phyloP scores from a whole-genome alignment of 2,329 filamentous ascomycete genomes.

The Endoconidiophora laricicola region DNA sequence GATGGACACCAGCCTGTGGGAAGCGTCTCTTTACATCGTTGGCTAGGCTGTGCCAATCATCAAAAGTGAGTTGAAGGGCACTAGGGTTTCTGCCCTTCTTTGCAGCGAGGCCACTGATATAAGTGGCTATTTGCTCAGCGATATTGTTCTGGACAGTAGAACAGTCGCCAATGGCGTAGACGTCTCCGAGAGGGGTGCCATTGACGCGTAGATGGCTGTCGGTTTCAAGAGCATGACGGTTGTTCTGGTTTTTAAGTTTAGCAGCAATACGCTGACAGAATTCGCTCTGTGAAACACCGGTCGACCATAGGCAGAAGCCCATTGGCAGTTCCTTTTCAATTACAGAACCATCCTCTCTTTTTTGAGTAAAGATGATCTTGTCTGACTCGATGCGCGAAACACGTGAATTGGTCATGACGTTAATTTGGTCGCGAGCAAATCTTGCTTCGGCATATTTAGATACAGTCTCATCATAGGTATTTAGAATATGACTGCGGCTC shows the following conservation, averaged over 20 bases:
- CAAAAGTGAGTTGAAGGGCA: conserved; percentile 70
- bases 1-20: conserved; percentile 73
- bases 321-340: conserved; percentile 88
- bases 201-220: conserved; percentile 82
- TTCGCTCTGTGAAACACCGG: conserved; percentile 74
- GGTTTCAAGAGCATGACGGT: conserved; percentile 82
- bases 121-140: conserved; percentile 76
- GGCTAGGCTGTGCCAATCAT: conserved; percentile 76
- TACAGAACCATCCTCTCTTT: conserved; percentile 51
- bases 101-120: conserved; percentile 78
- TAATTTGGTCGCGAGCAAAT: conserved; percentile 79
- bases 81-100: conserved; percentile 83
- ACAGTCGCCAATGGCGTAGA: conserved; percentile 94
- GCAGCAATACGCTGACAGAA: conserved; percentile 61
- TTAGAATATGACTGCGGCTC: conserved; percentile 83
- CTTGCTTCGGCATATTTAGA: conserved; percentile 83
- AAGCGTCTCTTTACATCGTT: conserved; percentile 73
- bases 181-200: conserved; percentile 78
- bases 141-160: conserved; percentile 95
- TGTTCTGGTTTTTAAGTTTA: conserved; percentile 68
- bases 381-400: conserved; percentile 78
- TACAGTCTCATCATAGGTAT: conserved; percentile 92
- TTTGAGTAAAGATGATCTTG: conserved; percentile 78
- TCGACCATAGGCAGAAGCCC: conserved; percentile 96
- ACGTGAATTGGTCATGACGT: conserved; percentile 80